Evolutionary conservation across 352 stramenopile genomes (phyloP).

Genomic region (Phytophthora brassicae): DNA sequence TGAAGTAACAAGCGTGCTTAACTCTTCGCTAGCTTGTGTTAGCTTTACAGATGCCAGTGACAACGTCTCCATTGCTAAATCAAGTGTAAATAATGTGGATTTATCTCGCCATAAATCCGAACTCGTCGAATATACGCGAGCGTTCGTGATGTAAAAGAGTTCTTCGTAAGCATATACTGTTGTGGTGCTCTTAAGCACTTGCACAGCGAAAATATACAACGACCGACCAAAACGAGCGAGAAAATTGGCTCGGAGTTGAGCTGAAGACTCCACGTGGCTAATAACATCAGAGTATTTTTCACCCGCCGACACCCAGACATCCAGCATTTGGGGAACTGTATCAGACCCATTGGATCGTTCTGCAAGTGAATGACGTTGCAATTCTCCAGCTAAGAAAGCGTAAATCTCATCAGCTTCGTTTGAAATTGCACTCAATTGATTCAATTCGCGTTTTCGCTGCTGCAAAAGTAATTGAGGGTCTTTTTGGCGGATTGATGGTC

Average conservation of each 20-base stretch:
- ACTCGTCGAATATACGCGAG: conserved; percentile 40
- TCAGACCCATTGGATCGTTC: conserved; percentile 35
- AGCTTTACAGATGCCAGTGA: conserved; percentile 66
- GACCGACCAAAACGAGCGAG: conserved; percentile 59
- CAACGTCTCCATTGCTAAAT: conserved; percentile 62
- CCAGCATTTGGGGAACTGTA: conserved; percentile 58
- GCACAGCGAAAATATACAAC: conserved; percentile 61
- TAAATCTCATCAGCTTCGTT: conserved; percentile 74
- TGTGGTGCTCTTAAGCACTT: conserved; percentile 59
- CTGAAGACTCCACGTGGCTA: conserved; percentile 29
- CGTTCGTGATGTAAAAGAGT: conserved; percentile 60
- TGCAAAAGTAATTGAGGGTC: conserved; percentile 15
- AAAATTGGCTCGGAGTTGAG: conserved; percentile 32
- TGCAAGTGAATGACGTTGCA: conserved; percentile 37
- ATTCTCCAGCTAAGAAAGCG: conserved; percentile 46
- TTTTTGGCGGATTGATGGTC: conserved; percentile 2
- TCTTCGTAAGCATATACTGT: conserved; percentile 67
- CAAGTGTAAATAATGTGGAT: conserved; percentile 36
- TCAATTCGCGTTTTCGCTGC: conserved; percentile 12
- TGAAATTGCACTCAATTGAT: conserved; percentile 26
- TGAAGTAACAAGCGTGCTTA: conserved; percentile 17
- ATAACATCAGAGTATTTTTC: conserved; percentile 73
- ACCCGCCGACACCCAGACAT: conserved; percentile 63
- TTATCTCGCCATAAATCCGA: conserved; percentile 45
- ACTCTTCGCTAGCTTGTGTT: conserved; percentile 35